Conservation (phyloP, 495 filamentous ascomycete species). For the Penicillium ucsense region DNA sequence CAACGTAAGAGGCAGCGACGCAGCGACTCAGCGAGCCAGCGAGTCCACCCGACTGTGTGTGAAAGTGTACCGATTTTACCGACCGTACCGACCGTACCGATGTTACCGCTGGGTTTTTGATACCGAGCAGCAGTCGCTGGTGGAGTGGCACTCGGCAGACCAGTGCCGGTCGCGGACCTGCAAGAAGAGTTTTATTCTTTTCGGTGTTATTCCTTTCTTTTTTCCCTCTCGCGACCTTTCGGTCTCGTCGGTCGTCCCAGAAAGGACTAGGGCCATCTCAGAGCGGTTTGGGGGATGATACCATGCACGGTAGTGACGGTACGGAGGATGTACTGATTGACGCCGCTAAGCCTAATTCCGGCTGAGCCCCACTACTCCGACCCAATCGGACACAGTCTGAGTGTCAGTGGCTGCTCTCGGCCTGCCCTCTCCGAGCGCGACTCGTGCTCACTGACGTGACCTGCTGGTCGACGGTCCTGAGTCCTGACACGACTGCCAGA, state of each 20-base stretch:
- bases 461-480: not conserved
- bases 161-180: slow-evolving; percentile 6
- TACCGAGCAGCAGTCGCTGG: not conserved
- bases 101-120: not conserved
- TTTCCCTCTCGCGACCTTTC: too few species aligned
- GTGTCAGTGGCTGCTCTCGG: slow-evolving; percentile 4
- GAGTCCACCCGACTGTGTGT: too few species aligned
- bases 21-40: too few species aligned
- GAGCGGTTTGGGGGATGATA: too few species aligned
- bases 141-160: slow-evolving; percentile 11
- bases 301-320: too few species aligned
- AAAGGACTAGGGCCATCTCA: too few species aligned
- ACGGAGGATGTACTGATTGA: too few species aligned
- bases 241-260: too few species aligned
- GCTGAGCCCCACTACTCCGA: not conserved
- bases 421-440: not conserved
- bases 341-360: too few species aligned
- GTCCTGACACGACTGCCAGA: too few species aligned
- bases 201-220: not conserved
- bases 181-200: slow-evolving; percentile 1
- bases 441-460: not conserved
- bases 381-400: not conserved
- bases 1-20: too few species aligned
- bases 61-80: slow-evolving; percentile 4
- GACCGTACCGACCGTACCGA: not conserved